phyloP scores from a whole-genome alignment of 2,329 filamentous ascomycete genomes.

The Seiridium cupressi region DNA sequence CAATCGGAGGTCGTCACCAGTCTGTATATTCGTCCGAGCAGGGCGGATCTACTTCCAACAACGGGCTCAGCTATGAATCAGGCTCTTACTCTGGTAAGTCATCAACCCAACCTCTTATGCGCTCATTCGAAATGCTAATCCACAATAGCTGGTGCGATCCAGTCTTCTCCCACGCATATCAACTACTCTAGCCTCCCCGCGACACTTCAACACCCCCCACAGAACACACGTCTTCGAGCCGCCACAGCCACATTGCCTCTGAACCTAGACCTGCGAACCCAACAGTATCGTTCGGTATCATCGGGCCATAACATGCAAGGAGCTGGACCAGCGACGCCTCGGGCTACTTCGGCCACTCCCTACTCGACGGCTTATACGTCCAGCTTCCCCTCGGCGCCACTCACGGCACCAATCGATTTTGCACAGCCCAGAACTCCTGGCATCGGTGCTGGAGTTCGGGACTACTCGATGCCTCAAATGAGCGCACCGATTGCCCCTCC shows the following conservation, averaged over 20 bases:
- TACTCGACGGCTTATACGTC: conserved; percentile 45
- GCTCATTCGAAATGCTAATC: neutral
- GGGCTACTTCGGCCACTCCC: conserved; percentile 37
- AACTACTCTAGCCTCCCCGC: conserved; percentile 43
- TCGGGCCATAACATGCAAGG: conserved; percentile 26
- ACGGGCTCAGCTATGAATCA: conserved; percentile 48
- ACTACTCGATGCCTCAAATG: conserved; percentile 54
- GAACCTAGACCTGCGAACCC: conserved; percentile 25
- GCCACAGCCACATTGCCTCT: conserved; percentile 33
- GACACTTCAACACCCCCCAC: conserved; percentile 40
- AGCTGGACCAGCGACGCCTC: conserved; percentile 27
- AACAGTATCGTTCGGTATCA: conserved; percentile 29
- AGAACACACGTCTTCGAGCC: conserved; percentile 47
- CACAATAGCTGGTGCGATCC: conserved; percentile 40
- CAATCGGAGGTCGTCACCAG: conserved; percentile 40
- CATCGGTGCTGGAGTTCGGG: conserved; percentile 32
- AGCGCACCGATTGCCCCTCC: conserved; percentile 53
- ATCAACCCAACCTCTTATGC: neutral
- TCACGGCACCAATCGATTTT: conserved; percentile 54
- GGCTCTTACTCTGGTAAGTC: conserved; percentile 51
- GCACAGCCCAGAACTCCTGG: conserved; percentile 43
- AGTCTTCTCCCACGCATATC: conserved; percentile 47
- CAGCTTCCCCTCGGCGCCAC: conserved; percentile 52
- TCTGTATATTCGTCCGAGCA: conserved; percentile 45
- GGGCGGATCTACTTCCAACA: conserved; percentile 37